These are phyloP conservation scores for Saccharum spontaneum DNA, from an alignment of 176 grass and related monocot species.

Conservation along the genomic window DNA sequence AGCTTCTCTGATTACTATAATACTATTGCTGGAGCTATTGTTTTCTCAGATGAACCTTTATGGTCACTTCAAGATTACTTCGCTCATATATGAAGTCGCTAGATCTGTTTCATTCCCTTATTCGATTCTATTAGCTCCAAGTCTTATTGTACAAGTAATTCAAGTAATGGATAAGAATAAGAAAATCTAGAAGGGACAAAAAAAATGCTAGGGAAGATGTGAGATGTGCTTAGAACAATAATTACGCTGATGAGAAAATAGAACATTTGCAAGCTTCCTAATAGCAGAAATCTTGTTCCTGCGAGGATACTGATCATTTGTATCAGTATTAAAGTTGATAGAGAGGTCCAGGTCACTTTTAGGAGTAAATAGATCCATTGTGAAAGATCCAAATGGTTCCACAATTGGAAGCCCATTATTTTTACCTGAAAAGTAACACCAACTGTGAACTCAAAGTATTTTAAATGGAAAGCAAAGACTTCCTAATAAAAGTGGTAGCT, in stretches of 20 bases:
- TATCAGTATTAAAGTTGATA: conserved; percentile 66
- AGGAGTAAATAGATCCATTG: conserved; percentile 90
- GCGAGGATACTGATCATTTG: conserved; percentile 45
- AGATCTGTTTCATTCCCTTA: neutral
- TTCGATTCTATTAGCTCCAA: conserved; percentile 20
- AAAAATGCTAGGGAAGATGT: conserved; percentile 23
- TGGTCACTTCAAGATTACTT: conserved; percentile 15
- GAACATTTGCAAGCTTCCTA: conserved; percentile 56
- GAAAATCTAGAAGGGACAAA: neutral
- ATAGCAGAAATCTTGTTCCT: conserved; percentile 63
- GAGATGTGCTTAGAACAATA: conserved; percentile 22
- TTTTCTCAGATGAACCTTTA: neutral
- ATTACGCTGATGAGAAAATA: conserved; percentile 70
- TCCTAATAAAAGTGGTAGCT: conserved; percentile 3
- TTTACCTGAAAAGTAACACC: conserved; percentile 55
- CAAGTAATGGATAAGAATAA: neutral
- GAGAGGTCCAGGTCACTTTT: conserved; percentile 94
- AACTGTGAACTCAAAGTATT: conserved; percentile 16
- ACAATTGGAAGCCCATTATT: conserved; percentile 56
- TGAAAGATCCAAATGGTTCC: conserved; percentile 91
- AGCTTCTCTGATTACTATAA: neutral
- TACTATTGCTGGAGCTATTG: conserved; percentile 9
- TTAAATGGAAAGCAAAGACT: conserved; percentile 10
- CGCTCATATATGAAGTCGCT: neutral
- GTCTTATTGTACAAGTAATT: neutral